Conservation (phyloP, 179 eudicot species). For the Monotropa hypopitys region DNA sequence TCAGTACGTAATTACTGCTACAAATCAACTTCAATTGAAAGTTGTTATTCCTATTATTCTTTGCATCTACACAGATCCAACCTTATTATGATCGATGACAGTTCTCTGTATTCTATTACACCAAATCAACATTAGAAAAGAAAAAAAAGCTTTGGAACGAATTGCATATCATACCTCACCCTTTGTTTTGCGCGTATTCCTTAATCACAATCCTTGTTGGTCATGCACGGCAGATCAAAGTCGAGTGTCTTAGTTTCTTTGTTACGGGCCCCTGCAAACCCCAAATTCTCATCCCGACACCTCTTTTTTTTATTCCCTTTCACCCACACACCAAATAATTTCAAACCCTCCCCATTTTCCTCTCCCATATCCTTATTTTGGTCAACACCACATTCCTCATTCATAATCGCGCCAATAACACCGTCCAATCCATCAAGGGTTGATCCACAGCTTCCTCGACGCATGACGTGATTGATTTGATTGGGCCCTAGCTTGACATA, state of each 20-base stretch:
- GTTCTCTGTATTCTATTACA: too few species aligned
- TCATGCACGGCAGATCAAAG: constrained; percentile 20
- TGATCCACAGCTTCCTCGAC: constrained; percentile 12
- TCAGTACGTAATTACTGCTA: too few species aligned
- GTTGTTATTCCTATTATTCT: too few species aligned
- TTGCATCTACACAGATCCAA: too few species aligned
- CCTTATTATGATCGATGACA: too few species aligned
- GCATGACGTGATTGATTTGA: constrained; percentile 35
- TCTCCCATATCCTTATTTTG: constrained; percentile 17
- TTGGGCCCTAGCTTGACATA: constrained; percentile 46
- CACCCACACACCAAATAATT: constrained; percentile 80
- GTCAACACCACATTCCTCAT: neutral
- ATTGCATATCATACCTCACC: too few species aligned
- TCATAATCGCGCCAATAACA: constrained; percentile 4
- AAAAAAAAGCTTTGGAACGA: too few species aligned
- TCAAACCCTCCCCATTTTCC: constrained; percentile 28
- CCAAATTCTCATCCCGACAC: constrained; percentile 22
- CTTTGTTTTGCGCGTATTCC: neutral
- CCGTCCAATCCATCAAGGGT: constrained; percentile 8
- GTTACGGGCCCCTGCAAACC: constrained; percentile 12
- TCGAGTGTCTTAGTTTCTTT: constrained; percentile 26
- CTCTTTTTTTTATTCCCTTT: constrained; percentile 39
- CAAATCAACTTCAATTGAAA: too few species aligned
- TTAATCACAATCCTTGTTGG: constrained; percentile 25
- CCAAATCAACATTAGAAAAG: too few species aligned